Evolutionary conservation across 2,329 filamentous ascomycete genomes (phyloP).

Genomic region (Lecanicillium sp.): DNA sequence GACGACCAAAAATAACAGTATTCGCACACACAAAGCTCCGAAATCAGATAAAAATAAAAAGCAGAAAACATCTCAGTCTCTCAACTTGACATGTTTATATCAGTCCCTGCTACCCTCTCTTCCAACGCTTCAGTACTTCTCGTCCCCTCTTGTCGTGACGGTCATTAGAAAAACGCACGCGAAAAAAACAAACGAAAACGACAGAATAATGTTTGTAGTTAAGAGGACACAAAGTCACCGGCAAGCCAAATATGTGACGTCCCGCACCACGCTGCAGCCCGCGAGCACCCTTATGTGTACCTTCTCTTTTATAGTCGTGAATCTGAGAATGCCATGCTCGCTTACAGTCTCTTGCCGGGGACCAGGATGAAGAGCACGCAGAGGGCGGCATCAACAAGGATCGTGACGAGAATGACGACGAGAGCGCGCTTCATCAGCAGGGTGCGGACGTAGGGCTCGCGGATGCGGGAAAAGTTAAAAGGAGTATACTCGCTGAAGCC

Average conservation of each 20-base stretch:
- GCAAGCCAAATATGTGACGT: slow-evolving; percentile 2
- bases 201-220: background rate
- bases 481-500: slow-evolving; percentile 95
- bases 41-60: too few species aligned
- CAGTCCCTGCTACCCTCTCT: too few species aligned
- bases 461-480: slow-evolving; percentile 81
- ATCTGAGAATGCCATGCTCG: slow-evolving; percentile 2
- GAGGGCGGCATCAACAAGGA: slow-evolving; percentile 72
- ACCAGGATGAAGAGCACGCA: slow-evolving; percentile 92
- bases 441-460: slow-evolving; percentile 84
- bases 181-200: background rate
- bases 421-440: slow-evolving; percentile 77
- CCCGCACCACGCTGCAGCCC: background rate
- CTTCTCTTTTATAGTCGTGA: background rate
- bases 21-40: too few species aligned
- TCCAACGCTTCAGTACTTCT: background rate
- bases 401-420: slow-evolving; percentile 71
- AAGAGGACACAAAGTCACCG: background rate
- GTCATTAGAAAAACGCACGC: background rate
- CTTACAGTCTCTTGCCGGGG: slow-evolving; percentile 73
- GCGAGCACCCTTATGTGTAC: slow-evolving; percentile 3
- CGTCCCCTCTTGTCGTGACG: slow-evolving; percentile 1
- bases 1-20: too few species aligned
- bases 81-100: too few species aligned
- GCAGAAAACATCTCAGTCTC: too few species aligned